These are phyloP conservation scores for Alternaria burnsii DNA, from an alignment of 2,329 filamentous ascomycete species.

Conservation along the genomic window DNA sequence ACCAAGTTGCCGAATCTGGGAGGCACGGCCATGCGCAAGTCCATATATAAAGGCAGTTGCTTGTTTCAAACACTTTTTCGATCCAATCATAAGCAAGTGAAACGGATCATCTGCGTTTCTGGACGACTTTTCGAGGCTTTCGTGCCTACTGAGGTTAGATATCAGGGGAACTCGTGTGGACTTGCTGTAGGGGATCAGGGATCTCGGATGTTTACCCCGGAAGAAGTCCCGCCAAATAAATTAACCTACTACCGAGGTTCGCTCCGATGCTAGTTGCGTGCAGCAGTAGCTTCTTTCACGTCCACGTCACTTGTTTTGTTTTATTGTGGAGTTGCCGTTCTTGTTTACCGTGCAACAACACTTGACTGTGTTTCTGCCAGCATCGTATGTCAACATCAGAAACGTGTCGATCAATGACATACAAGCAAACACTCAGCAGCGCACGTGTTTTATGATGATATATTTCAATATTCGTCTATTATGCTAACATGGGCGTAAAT, in stretches of 20 bases:
- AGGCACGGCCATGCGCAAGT: background rate
- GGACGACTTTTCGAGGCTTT: background rate
- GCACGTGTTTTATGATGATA: background rate
- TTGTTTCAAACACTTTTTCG: background rate
- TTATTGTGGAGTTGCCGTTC: background rate
- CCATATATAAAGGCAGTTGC: background rate
- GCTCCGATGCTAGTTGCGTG: background rate
- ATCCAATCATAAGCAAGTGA: background rate
- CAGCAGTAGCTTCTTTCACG: background rate
- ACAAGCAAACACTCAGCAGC: background rate
- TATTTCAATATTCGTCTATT: background rate
- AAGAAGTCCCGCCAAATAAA: constrained; percentile 3
- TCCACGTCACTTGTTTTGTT: background rate
- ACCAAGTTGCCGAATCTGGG: background rate
- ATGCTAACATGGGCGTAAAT: background rate
- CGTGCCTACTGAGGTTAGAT: background rate
- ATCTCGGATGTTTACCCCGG: background rate
- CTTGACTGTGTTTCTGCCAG: background rate
- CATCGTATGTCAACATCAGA: background rate
- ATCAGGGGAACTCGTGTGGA: background rate
- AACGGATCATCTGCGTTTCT: background rate
- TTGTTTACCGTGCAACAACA: background rate
- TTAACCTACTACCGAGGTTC: constrained; percentile 11
- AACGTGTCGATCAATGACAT: background rate
- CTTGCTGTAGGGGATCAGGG: background rate